Percentiles rank a stretch among this genome's conserved stretches.
These are phyloP conservation scores for Talaromyces sp. DNA, from an alignment of 2,329 filamentous ascomycete species.

Conservation along the genomic window DNA sequence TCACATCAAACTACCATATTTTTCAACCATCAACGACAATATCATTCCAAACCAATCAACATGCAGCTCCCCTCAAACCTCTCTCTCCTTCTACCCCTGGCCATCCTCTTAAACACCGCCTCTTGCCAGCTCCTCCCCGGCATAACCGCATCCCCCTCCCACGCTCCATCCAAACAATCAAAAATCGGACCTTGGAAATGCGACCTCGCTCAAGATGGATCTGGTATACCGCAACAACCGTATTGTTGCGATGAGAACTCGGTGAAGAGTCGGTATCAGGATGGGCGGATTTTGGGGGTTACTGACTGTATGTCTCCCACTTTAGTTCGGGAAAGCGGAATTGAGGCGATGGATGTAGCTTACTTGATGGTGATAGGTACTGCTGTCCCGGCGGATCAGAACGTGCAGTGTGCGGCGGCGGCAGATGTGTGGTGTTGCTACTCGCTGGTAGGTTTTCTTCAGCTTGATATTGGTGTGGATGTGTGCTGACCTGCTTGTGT, in stretches of 20 bases:
- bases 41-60: too few relatives aligned
- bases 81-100: background rate
- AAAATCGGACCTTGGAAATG: slow-evolving; percentile 18
- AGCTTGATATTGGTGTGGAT: background rate
- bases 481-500: background rate
- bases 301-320: background rate
- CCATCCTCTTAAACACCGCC: slow-evolving; percentile 13
- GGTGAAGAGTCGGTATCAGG: slow-evolving; percentile 4
- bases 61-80: slow-evolving; percentile 2
- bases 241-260: slow-evolving; percentile 17
- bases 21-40: background rate
- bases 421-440: slow-evolving; percentile 19
- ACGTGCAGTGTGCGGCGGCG: slow-evolving; percentile 13
- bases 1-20: background rate
- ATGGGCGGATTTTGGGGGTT: slow-evolving; percentile 11
- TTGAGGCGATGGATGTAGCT: background rate
- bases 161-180: slow-evolving; percentile 4
- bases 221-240: slow-evolving; percentile 14
- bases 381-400: slow-evolving; percentile 10
- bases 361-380: slow-evolving; percentile 12
- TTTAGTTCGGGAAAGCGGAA: background rate
- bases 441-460: slow-evolving; percentile 7
- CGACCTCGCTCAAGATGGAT: slow-evolving; percentile 18
- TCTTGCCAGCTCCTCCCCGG: slow-evolving; percentile 20
- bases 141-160: slow-evolving; percentile 6